phyloP scores from a whole-genome alignment of 2,329 filamentous ascomycete species.

The Alternaria solani region DNA sequence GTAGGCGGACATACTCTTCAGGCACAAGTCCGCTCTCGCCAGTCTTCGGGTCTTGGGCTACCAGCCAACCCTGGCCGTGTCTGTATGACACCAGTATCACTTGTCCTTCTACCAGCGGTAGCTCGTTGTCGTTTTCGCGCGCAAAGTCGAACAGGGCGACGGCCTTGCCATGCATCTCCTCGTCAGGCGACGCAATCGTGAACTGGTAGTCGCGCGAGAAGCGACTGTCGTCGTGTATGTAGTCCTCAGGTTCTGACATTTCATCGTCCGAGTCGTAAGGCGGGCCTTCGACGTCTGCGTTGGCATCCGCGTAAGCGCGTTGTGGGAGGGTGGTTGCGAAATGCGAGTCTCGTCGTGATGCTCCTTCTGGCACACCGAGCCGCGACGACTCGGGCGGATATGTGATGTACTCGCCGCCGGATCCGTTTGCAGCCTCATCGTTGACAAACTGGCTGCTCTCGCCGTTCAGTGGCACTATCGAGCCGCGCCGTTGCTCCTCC shows the following conservation, averaged over 20 bases:
- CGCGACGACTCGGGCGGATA: constrained; percentile 67
- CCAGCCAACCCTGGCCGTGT: constrained; percentile 96
- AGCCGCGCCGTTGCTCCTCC: constrained; percentile 56
- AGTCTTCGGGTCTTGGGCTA: constrained; percentile 93
- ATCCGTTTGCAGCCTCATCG: constrained; percentile 73
- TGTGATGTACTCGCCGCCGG: constrained; percentile 81
- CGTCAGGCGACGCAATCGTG: constrained; percentile 91
- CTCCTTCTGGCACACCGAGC: constrained; percentile 40
- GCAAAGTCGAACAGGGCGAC: constrained; percentile 95
- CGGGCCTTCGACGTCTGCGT: constrained; percentile 51
- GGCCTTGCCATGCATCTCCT: constrained; percentile 97
- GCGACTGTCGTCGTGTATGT: constrained; percentile 70
- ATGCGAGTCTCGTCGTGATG: constrained; percentile 61
- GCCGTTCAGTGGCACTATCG: constrained; percentile 60
- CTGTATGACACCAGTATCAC: constrained; percentile 96
- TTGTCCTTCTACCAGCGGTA: constrained; percentile 91
- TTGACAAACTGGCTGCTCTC: constrained; percentile 79
- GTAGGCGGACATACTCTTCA: constrained; percentile 91
- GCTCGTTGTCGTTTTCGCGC: constrained; percentile 94
- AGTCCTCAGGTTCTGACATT: constrained; percentile 59
- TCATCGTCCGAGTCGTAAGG: constrained; percentile 58
- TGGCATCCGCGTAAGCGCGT: constrained; percentile 52
- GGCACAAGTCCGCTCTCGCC: constrained; percentile 93
- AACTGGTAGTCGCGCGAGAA: constrained; percentile 95
- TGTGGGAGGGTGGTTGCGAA: constrained; percentile 59